These are phyloP conservation scores for Jatropha multifida DNA, from an alignment of 441 rosid species.

Conservation along the genomic window DNA sequence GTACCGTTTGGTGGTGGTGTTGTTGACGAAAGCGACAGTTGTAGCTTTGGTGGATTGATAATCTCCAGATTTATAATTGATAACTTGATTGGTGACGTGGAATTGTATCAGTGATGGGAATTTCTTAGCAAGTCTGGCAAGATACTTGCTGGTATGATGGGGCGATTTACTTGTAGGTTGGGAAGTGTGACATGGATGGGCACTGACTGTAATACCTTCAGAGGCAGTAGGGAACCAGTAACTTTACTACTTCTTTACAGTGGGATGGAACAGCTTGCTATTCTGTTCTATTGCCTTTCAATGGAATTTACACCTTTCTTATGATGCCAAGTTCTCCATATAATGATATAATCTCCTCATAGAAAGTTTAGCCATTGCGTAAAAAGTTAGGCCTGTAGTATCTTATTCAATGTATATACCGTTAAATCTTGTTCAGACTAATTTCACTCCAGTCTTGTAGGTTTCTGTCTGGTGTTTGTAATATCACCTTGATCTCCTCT, in stretches of 20 bases:
- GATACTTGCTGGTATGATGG: slow-evolving; percentile 6
- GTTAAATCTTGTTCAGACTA: slow-evolving; percentile 23
- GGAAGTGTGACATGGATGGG: slow-evolving; percentile 27
- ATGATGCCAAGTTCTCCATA: slow-evolving; percentile 3
- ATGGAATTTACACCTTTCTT: not conserved
- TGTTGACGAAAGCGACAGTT: slow-evolving; percentile 11
- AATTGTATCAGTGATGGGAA: slow-evolving; percentile 9
- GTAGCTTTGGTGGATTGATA: slow-evolving; percentile 34
- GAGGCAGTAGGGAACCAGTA: slow-evolving; percentile 22
- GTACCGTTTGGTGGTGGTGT: slow-evolving; percentile 21
- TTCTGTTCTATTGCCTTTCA: slow-evolving; percentile 12
- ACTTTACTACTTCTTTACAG: slow-evolving; percentile 10
- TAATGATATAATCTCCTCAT: slow-evolving; percentile 1
- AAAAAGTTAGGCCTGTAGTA: slow-evolving; percentile 22
- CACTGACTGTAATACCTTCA: slow-evolving; percentile 15
- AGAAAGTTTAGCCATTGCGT: slow-evolving; percentile 10
- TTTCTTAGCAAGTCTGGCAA: slow-evolving; percentile 12
- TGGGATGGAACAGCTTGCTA: slow-evolving; percentile 16
- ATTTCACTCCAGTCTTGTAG: slow-evolving; percentile 14
- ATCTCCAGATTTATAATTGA: slow-evolving; percentile 22
- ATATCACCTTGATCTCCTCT: slow-evolving; percentile 3
- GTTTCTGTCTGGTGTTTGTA: slow-evolving; percentile 22
- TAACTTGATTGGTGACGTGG: slow-evolving; percentile 9
- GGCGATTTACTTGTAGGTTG: slow-evolving; percentile 17
- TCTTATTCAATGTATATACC: slow-evolving; percentile 36